Percentiles rank a stretch among this genome's conserved stretches.
Conservation (phyloP, 352 stramenopile species). For the Phytophthora syringae region DNA sequence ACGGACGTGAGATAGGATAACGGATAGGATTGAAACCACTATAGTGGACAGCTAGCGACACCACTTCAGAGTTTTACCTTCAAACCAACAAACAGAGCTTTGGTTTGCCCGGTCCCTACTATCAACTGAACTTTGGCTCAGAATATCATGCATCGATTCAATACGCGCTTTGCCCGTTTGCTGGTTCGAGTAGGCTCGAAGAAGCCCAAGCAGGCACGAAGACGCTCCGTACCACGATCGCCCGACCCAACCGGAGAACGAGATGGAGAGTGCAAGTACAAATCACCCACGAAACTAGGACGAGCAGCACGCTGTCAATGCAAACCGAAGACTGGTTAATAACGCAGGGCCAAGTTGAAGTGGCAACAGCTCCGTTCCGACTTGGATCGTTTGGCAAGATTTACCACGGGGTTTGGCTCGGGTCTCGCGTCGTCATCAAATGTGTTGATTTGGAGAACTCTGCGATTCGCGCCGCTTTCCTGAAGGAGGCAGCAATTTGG, state of each 20-base stretch:
- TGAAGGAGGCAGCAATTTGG: conserved; percentile 84
- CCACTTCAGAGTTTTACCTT: too few relatives aligned
- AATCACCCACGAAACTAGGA: not conserved
- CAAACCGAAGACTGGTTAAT: conserved; percentile 2
- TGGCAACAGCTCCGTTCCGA: not conserved
- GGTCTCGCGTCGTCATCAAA: conserved; percentile 12
- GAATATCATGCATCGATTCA: conserved; percentile 16
- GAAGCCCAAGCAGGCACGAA: conserved; percentile 7
- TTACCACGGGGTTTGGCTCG: conserved; percentile 8
- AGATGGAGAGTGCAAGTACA: conserved; percentile 15
- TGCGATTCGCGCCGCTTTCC: not conserved
- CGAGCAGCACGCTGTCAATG: not conserved
- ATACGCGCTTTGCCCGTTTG: conserved; percentile 8
- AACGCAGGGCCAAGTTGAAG: not conserved
- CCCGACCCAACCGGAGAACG: not conserved
- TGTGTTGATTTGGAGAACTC: not conserved
- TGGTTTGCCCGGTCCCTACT: too few relatives aligned
- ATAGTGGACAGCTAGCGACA: too few relatives aligned
- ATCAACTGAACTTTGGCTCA: too few relatives aligned
- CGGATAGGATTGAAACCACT: too few relatives aligned
- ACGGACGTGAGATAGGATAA: too few relatives aligned
- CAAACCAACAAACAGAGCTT: too few relatives aligned
- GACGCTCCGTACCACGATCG: not conserved
- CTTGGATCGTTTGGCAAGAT: conserved; percentile 18
- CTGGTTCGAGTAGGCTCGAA: conserved; percentile 9